Evolutionary conservation across 257 asterid species (phyloP), one percentile per base, ranked within the genome.

Genomic region (Euphrasia confusa): DNA sequence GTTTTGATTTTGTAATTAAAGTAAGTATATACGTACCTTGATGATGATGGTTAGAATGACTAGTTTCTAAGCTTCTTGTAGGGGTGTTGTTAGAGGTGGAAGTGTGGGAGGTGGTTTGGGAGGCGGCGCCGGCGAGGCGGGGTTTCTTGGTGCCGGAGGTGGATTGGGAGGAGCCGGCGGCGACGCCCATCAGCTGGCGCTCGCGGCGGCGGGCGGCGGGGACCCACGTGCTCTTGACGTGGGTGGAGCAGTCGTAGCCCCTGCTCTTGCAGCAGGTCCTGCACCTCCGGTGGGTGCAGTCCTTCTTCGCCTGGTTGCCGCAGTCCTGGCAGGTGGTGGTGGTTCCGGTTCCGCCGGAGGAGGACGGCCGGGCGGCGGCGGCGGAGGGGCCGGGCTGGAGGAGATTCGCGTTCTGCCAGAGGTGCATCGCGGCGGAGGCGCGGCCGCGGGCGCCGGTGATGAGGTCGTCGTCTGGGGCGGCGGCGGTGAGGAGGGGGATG

Each of bases 121-220:
- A 78, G 63, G 78, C 72, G 26, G 79, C 75, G 26, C 73, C 72
- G 30, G 71, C 72, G 37, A 82, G 80, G 45, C 85, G 71, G 11
- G 93, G 89, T 69, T 82, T 84, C 63, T 82, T 84, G 7, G 79
- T 26, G 27, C 87, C 74, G 3, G 81, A 79, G 5, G 77, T 77
- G 1, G 93, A 80, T 24, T 78, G 87, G 1, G 87, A 80, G n/a
- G 85, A 78, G 1, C 83, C 81, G 2, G 78, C 84, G 2, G 78
- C 81, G 3, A 39, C 64, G 60, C 21, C 58, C 71, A 79, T 65
- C 24, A 70, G 68, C 45, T 76, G 86, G 11, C 89, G 65, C 60
- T 84, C 94, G 10, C 89, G 86, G 68, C 94, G 81, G 54, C 89
- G 81, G 0, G 82, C 72, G 0, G 85, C 89, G 2, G 85, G 83